These are phyloP conservation scores for Cavenderia fasciculata DNA, from an alignment of 78 protist species.

Conservation along the genomic window DNA sequence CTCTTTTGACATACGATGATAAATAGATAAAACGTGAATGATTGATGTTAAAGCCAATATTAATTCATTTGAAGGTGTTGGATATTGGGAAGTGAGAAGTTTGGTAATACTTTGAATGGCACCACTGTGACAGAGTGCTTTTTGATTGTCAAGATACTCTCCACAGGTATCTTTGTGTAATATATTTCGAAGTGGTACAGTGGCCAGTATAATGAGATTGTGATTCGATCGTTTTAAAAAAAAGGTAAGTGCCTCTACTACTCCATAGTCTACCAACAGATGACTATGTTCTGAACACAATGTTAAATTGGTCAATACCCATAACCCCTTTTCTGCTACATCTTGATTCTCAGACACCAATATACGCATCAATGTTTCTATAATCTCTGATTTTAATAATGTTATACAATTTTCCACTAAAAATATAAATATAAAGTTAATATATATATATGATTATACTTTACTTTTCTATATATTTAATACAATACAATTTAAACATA, in stretches of 20 bases:
- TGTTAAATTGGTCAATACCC: constrained; percentile 61
- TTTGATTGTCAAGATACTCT: constrained; percentile 63
- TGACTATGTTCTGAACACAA: constrained; percentile 15
- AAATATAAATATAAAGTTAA: not conserved
- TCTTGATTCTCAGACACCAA: constrained; percentile 37
- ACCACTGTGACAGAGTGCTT: constrained; percentile 41
- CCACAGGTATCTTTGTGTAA: constrained; percentile 70
- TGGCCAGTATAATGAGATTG: not conserved
- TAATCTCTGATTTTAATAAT: constrained; percentile 36
- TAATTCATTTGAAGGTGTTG: not conserved
- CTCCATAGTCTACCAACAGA: constrained; percentile 31
- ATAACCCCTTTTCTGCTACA: constrained; percentile 38
- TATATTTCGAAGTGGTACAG: constrained; percentile 26
- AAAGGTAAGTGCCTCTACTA: constrained; percentile 11
- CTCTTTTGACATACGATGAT: constrained; percentile 24
- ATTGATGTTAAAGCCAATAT: constrained; percentile 13
- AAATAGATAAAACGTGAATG: constrained; percentile 35
- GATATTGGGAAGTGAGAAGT: not conserved
- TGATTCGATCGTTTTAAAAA: constrained; percentile 1
- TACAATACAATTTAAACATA: constrained; percentile 35
- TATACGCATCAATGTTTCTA: not conserved
- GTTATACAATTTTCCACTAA: constrained; percentile 40
- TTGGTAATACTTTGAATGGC: not conserved
- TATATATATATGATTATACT: not conserved
- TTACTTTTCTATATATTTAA: not conserved